Conservation (phyloP, 2,329 filamentous ascomycete genomes). For the Pseudogymnoascus sp. region DNA sequence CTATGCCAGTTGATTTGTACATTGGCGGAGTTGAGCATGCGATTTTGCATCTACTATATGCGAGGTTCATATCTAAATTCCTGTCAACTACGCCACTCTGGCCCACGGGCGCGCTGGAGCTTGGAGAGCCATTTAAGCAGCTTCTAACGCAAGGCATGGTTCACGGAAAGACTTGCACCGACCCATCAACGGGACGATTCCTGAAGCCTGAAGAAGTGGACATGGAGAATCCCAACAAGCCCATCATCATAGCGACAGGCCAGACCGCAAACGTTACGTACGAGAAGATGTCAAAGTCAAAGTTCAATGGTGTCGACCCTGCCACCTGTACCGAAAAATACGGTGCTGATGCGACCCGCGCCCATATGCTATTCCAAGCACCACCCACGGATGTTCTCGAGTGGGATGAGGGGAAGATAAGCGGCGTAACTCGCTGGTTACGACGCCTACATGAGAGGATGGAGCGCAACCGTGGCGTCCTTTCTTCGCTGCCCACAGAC, state of each 20-base stretch:
- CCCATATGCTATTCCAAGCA: constrained; percentile 84
- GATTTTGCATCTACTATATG: constrained; percentile 82
- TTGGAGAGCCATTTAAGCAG: constrained; percentile 71
- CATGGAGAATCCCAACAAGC: constrained; percentile 47
- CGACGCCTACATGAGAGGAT: constrained; percentile 58
- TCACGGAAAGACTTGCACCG: constrained; percentile 74
- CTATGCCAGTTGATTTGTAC: constrained; percentile 78
- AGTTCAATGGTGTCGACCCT: constrained; percentile 86
- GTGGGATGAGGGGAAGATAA: constrained; percentile 80
- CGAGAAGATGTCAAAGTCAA: constrained; percentile 95
- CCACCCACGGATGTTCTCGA: constrained; percentile 77
- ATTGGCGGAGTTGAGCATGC: constrained; percentile 87
- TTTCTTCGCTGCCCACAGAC: constrained; percentile 11
- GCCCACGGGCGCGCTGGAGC: constrained; percentile 36
- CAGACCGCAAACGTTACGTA: constrained; percentile 57
- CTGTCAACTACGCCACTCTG: constrained; percentile 52
- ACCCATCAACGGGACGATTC: constrained; percentile 70
- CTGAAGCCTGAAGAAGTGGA: constrained; percentile 72
- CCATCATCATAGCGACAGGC: constrained; percentile 57
- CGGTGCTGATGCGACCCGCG: constrained; percentile 76
- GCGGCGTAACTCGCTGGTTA: constrained; percentile 77
- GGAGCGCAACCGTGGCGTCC: constrained; percentile 22
- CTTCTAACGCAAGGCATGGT: constrained; percentile 91
- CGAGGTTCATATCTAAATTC: constrained; percentile 87
- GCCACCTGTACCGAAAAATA: constrained; percentile 64